phyloP scores from a whole-genome alignment of 768 basidiomycete genomes.

The Amanita exitialis region DNA sequence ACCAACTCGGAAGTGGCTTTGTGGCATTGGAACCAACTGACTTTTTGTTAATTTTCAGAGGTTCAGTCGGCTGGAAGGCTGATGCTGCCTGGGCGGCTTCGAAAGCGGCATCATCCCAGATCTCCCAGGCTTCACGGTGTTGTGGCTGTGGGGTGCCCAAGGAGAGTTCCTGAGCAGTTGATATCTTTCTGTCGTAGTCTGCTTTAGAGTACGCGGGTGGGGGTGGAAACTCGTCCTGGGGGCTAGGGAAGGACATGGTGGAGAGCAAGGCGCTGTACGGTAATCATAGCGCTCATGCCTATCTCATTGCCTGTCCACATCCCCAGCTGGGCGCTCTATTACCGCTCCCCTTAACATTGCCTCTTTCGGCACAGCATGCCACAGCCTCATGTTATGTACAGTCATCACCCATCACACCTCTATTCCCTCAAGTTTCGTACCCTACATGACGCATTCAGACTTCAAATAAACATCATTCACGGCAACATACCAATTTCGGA shows the following conservation, averaged over 20 bases:
- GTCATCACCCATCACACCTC: conserved; percentile 40
- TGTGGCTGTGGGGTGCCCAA: conserved; percentile 17
- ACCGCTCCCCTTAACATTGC: conserved; percentile 1
- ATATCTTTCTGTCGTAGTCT: conserved; percentile 45
- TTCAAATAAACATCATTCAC: neutral
- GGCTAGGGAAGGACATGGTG: conserved; percentile 7
- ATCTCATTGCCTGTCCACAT: neutral
- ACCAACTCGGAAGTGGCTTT: conserved; percentile 13
- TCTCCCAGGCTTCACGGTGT: conserved; percentile 37
- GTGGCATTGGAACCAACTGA: conserved; percentile 8
- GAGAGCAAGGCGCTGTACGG: neutral
- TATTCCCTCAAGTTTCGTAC: conserved; percentile 79
- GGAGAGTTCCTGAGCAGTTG: conserved; percentile 30
- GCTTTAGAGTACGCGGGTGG: conserved; percentile 38
- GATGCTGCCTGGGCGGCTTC: conserved; percentile 15
- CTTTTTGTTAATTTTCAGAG: conserved; percentile 27
- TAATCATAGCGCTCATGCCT: neutral
- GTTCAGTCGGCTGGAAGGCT: conserved; percentile 9
- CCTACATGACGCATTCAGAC: conserved; percentile 29
- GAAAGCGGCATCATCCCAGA: conserved; percentile 35
- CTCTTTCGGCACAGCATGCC: neutral
- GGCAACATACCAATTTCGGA: conserved; percentile 58
- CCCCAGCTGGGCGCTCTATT: neutral
- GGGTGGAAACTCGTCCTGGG: conserved; percentile 14
- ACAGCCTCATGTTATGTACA: neutral